Conservation (phyloP, 2,329 filamentous ascomycete species). For the Pyricularia grisea region DNA sequence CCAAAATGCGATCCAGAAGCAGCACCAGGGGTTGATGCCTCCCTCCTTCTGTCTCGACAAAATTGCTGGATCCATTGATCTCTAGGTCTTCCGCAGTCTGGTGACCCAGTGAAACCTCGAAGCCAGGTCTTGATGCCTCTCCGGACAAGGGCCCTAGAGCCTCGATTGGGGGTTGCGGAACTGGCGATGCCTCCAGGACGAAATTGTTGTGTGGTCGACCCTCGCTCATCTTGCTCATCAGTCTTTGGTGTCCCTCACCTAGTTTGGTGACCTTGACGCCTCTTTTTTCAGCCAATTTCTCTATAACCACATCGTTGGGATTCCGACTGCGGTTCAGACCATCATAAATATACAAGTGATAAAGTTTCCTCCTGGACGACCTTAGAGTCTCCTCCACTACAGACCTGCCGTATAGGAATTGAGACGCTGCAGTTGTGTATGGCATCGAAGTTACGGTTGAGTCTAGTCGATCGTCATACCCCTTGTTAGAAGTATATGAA, state of each 20-base stretch:
- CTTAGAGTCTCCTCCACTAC: conserved; percentile 73
- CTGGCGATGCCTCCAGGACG: conserved; percentile 75
- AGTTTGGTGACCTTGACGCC: conserved; percentile 50
- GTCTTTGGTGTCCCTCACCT: conserved; percentile 47
- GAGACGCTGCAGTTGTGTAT: conserved; percentile 77
- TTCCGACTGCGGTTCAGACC: conserved; percentile 35
- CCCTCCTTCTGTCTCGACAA: conserved; percentile 31
- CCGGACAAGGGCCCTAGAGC: conserved; percentile 42
- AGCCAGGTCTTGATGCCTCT: conserved; percentile 30
- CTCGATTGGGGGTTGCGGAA: conserved; percentile 62
- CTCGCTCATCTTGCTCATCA: conserved; percentile 76
- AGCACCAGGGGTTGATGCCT: conserved; percentile 60
- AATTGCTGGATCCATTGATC: conserved; percentile 59
- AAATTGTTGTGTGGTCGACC: conserved; percentile 85
- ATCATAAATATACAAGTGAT: conserved; percentile 72
- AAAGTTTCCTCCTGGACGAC: conserved; percentile 58
- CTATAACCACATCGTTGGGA: conserved; percentile 35
- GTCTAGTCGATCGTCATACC: background rate
- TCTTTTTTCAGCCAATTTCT: conserved; percentile 34
- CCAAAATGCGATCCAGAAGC: conserved; percentile 66
- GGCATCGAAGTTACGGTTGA: conserved; percentile 17
- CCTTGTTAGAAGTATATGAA: background rate
- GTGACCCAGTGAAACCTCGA: conserved; percentile 49
- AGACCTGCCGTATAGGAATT: conserved; percentile 82
- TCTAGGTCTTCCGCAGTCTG: conserved; percentile 66